A percentile compares a stretch with the other conserved stretches of the same genome.
Evolutionary conservation across 2,329 filamentous ascomycete genomes (phyloP).

Genomic region (Sphaerulina vaccinii): DNA sequence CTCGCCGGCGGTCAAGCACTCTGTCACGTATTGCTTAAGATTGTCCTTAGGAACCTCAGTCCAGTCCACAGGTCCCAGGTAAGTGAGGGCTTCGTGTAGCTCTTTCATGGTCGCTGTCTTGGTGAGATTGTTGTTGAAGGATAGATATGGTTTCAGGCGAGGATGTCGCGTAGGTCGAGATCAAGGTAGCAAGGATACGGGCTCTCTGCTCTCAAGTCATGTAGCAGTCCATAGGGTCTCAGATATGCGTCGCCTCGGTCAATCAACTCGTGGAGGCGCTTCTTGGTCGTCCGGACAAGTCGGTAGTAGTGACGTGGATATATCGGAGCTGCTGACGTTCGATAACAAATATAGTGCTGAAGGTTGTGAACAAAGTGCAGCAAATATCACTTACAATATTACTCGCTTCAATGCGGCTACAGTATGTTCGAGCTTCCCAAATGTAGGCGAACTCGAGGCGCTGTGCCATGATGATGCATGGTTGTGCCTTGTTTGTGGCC

Average conservation of each 20-base stretch:
- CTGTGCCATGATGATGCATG: neutral
- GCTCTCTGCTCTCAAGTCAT: neutral
- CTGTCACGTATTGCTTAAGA: constrained; percentile 42
- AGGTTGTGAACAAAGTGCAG: neutral
- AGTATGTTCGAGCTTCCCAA: neutral
- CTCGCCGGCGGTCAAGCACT: constrained; percentile 58
- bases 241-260: neutral
- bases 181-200: neutral
- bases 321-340: too few relatives aligned
- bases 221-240: neutral
- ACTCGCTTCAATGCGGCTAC: neutral
- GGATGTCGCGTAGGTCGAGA: neutral
- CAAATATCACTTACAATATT: too few relatives aligned
- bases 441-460: neutral
- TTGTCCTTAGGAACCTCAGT: constrained; percentile 45
- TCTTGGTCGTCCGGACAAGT: too few relatives aligned
- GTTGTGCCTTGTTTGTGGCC: neutral
- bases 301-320: too few relatives aligned
- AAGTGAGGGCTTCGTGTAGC: constrained; percentile 48
- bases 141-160: neutral
- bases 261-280: too few relatives aligned
- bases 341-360: too few relatives aligned
- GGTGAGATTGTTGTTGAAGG: neutral
- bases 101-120: constrained; percentile 36
- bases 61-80: constrained; percentile 46